Percentiles rank a stretch among this genome's conserved stretches.
These are phyloP conservation scores for Marchantia polymorpha DNA, from an alignment of 225 moss, liverwort and hornwort genomes.

Conservation along the genomic window DNA sequence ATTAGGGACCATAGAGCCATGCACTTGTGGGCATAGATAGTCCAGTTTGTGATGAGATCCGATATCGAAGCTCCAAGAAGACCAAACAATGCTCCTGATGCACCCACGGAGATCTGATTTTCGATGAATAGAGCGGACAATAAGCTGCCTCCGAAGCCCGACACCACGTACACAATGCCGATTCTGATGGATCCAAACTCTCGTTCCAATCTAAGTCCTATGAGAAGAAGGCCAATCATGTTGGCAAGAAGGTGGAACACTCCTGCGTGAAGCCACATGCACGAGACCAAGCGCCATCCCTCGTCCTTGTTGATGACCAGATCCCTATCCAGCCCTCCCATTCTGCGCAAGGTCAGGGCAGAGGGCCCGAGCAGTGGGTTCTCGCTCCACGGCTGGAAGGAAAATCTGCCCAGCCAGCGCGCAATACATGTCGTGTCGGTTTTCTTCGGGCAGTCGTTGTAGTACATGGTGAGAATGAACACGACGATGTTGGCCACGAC, in stretches of 20 bases:
- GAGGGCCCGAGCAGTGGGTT: conserved; percentile 83
- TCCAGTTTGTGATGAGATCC: conserved; percentile 81
- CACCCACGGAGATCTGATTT: conserved; percentile 69
- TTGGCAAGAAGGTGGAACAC: conserved; percentile 79
- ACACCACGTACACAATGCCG: conserved; percentile 54
- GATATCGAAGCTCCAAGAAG: conserved; percentile 70
- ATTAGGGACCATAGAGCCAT: conserved; percentile 53
- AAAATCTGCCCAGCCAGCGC: conserved; percentile 40
- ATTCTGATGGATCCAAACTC: conserved; percentile 73
- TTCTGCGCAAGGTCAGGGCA: conserved; percentile 42
- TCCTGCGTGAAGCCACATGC: conserved; percentile 86
- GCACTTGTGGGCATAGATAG: conserved; percentile 50
- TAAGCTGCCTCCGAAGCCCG: conserved; percentile 76
- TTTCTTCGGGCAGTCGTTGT: conserved; percentile 35
- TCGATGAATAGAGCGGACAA: conserved; percentile 64
- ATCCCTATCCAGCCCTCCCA: conserved; percentile 57
- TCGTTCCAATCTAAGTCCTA: conserved; percentile 70
- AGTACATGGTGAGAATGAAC: conserved; percentile 42
- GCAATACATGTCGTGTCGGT: conserved; percentile 19
- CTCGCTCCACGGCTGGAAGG: conserved; percentile 76
- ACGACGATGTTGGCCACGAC: conserved; percentile 39
- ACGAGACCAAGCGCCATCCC: conserved; percentile 79
- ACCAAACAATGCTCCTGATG: conserved; percentile 85
- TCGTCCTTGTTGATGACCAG: conserved; percentile 47
- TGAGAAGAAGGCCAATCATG: conserved; percentile 72